These are phyloP conservation scores for Colletotrichum lini DNA, from an alignment of 2,329 filamentous ascomycete species.

Conservation along the genomic window DNA sequence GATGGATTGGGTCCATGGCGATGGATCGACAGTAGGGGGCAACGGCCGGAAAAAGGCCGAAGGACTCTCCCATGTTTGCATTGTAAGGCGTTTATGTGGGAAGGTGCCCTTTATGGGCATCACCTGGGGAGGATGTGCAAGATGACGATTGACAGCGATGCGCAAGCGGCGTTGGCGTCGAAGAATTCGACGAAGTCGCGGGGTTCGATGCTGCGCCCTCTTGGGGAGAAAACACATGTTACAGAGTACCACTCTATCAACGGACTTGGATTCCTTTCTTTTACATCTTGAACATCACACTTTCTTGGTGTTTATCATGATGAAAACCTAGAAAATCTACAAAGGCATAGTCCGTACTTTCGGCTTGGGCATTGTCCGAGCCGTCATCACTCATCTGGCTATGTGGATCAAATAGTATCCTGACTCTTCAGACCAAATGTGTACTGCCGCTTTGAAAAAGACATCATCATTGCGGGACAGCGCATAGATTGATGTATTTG, in stretches of 20 bases:
- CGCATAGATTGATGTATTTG: too few species aligned
- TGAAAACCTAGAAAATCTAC: background rate
- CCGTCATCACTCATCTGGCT: background rate
- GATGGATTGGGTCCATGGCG: background rate
- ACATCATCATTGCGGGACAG: background rate
- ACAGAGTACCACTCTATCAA: slow-evolving; percentile 19
- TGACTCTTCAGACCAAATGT: background rate
- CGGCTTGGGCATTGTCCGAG: background rate
- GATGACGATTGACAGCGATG: background rate
- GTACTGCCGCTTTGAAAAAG: background rate
- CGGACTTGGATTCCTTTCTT: background rate
- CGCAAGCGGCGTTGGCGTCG: slow-evolving; percentile 12
- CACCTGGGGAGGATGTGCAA: background rate
- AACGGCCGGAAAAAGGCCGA: background rate
- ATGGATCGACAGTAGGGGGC: background rate
- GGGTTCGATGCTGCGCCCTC: background rate
- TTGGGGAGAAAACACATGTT: background rate
- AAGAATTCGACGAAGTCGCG: background rate
- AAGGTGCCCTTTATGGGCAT: background rate
- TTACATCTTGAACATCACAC: background rate
- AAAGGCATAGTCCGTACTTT: too few species aligned
- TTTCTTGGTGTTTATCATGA: background rate
- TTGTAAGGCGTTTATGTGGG: slow-evolving; percentile 22
- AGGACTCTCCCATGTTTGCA: slow-evolving; percentile 24
- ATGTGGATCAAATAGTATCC: background rate